These are phyloP conservation scores for Chalaropsis ovoidea DNA, from an alignment of 2,329 filamentous ascomycete species.

Conservation along the genomic window DNA sequence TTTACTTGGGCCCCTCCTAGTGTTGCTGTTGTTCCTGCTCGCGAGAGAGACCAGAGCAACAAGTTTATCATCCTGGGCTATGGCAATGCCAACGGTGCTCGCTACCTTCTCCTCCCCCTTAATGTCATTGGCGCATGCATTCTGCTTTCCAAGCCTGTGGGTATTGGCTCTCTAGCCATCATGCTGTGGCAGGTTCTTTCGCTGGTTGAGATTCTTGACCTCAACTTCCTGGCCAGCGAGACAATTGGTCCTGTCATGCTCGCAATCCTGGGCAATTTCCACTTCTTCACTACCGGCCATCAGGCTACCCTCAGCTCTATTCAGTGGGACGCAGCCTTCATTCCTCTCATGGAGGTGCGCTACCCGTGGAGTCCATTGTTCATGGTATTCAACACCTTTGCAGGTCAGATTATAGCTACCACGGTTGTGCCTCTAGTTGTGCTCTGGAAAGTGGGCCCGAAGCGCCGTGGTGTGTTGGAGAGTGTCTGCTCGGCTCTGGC, in stretches of 20 bases:
- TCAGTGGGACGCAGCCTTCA: slow-evolving; percentile 94
- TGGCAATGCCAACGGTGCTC: slow-evolving; percentile 82
- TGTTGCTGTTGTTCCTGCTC: slow-evolving; percentile 56
- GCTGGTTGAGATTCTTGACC: slow-evolving; percentile 54
- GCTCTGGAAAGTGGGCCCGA: slow-evolving; percentile 80
- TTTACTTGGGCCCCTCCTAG: slow-evolving; percentile 81
- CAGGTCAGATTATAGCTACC: slow-evolving; percentile 73
- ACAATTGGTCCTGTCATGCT: slow-evolving; percentile 76
- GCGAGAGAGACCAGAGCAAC: slow-evolving; percentile 38
- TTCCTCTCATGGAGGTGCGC: slow-evolving; percentile 67
- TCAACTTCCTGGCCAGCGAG: slow-evolving; percentile 51
- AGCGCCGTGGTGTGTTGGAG: slow-evolving; percentile 58
- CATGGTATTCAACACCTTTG: slow-evolving; percentile 77
- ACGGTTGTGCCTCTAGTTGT: slow-evolving; percentile 69
- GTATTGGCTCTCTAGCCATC: slow-evolving; percentile 69
- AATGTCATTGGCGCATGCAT: slow-evolving; percentile 68
- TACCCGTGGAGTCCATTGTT: slow-evolving; percentile 86
- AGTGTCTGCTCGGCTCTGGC: slow-evolving; percentile 60
- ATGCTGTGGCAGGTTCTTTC: slow-evolving; percentile 84
- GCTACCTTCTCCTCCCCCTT: slow-evolving; percentile 74
- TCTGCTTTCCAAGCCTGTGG: slow-evolving; percentile 89
- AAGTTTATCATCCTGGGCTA: slow-evolving; percentile 78
- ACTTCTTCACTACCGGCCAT: slow-evolving; percentile 97
- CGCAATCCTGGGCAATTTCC: slow-evolving; percentile 79
- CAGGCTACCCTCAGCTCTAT: slow-evolving; percentile 79